Conservation (phyloP, 1,284 basidiomycete species). For the Trametes versicolor region DNA sequence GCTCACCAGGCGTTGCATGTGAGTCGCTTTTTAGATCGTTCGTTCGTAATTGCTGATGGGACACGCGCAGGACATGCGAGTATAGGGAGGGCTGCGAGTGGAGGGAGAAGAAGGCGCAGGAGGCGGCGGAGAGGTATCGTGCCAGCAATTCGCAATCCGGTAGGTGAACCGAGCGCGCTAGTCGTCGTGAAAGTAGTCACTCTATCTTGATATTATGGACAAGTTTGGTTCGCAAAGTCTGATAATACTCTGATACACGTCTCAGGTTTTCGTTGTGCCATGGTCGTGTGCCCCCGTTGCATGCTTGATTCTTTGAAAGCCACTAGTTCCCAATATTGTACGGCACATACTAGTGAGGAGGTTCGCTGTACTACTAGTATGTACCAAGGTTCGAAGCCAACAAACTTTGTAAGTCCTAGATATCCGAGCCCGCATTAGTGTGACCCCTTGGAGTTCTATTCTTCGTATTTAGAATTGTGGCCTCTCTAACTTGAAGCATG, state of each 20-base stretch:
- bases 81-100: slow-evolving; percentile 86
- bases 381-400: too few relatives aligned
- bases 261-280: too few relatives aligned
- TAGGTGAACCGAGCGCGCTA: not conserved
- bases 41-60: not conserved
- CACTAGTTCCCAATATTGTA: too few relatives aligned
- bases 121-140: slow-evolving; percentile 39
- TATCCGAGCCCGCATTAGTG: too few relatives aligned
- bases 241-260: not conserved
- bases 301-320: too few relatives aligned
- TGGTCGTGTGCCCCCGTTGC: too few relatives aligned
- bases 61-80: slow-evolving; percentile 72
- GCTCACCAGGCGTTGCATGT: slow-evolving; percentile 75
- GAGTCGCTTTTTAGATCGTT: slow-evolving; percentile 45
- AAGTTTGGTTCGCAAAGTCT: not conserved
- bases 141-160: not conserved
- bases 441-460: too few relatives aligned
- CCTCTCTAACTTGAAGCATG: too few relatives aligned
- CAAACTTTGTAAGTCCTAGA: too few relatives aligned
- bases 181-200: not conserved
- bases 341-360: too few relatives aligned
- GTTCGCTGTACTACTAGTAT: too few relatives aligned
- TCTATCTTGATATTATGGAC: not conserved
- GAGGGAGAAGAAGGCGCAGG: slow-evolving; percentile 73
- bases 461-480: too few relatives aligned